Evolutionary conservation across 1,284 basidiomycete species (phyloP), one percentile per base, ranked within the genome.

Genomic region (Moesziomyces sp.): DNA sequence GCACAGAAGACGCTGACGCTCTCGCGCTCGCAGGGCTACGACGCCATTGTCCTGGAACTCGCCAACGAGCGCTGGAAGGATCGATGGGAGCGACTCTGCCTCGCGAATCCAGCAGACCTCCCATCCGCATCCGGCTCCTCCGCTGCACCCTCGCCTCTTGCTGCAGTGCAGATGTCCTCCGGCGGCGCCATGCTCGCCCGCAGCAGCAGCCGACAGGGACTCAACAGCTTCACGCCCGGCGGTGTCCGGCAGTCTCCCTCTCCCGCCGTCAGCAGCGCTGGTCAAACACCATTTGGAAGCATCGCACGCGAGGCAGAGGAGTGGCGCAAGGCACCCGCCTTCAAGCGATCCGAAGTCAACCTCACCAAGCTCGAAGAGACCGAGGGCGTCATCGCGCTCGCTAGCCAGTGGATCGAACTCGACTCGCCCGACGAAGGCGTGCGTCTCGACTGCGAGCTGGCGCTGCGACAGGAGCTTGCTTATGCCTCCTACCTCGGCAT

Each of bases 391-490:
- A 88, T 92, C 19, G 91, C 88, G 3, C 88, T 97, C 79, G 88
- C 92, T 10, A 93, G 94, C 16, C 92, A 93, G 63, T 99, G 97
- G 97, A 87, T 99, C 13, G 93, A 97, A 84, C 88, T 99, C 44
- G 97, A 99, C 85, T 91, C 93, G 13, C 86, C 89, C 1, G 94
- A 97, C 85, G 93, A 95, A 81, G 95, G 95, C 86, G 91, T 99
- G 62, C 90, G 97, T 47, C 92, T 96, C 78, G 97, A 99, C 82
- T 92, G 94, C 53, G 97, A 97, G 86, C 91, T 97, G 34, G 96
- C 96, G 7, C 88, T 99, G 14, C 90, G 91, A 69, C 94, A 98
- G 86, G 96, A 99, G 85, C 87, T 97, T 14, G 88, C 92, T 1
- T 97, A 96, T 79, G 94, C 95, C 0, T 90, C 93, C 0, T 97